Base-by-base conservation (phyloP, 2,329 filamentous ascomycete species). In the Epichloe bromicola region DNA sequence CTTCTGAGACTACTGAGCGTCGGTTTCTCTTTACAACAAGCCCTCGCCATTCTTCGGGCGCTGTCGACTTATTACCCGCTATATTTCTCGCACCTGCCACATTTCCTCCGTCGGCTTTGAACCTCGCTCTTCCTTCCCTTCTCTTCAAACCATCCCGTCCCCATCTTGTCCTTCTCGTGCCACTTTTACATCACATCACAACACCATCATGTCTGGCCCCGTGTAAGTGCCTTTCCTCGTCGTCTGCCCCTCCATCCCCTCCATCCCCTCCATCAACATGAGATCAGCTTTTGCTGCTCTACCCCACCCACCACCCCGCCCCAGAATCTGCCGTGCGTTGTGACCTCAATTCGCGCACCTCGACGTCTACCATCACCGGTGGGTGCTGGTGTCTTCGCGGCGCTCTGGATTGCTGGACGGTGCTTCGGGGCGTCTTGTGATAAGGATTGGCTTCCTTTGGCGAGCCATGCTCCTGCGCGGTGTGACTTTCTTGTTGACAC, bases 131-230 rank as follows among this genome's bases (percentile, higher is more conserved):
- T 51, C 49, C 51, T 55, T 33, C 17, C 23, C 23, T 39, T 41
- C 12, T 23, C 39, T 53, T 53, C 53, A 47, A 50, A 56, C 49
- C 56, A 53, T 45, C 56, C 56, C 37, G 46, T 17, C 30, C 44
- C 54, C 20, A 55, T 17, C 48, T 26, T 15, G 34, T 54, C 33
- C 26, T 4, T 19, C 5, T 46, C 46, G 23, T 34, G 46, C 26
- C 48, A 48, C 42, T 46, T 38, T 48, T 8, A n/a, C 39, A 44
- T 17, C 34, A 46, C 23, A 51, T 20, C 34, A 39, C 36, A 50
- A 49, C 48, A 43, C 51, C 70, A 77, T 70, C 70, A 81, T 82
- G 78, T 81, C 78, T 75, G 76, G 77, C 68, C 70, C 80, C 70
- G 79, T 81, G 80, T 84, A 79, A 83, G 80, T 82, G 51, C 39